These are phyloP conservation scores for Mycocentrospora acerina DNA, from an alignment of 2,329 filamentous ascomycete genomes.

Conservation along the genomic window DNA sequence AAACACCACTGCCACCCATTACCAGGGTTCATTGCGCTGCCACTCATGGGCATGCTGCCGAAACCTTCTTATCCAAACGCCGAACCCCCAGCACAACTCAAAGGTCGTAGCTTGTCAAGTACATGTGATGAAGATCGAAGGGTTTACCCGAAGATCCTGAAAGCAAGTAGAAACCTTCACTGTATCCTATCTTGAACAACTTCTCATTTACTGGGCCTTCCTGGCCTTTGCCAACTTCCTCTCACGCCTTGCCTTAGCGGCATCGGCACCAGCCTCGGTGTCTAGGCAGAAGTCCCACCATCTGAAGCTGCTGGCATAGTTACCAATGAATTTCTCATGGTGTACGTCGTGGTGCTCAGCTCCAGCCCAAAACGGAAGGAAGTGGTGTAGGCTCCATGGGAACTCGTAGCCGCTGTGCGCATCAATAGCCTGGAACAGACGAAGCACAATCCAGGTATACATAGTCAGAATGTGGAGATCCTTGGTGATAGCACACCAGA, in stretches of 20 bases:
- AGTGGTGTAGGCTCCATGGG: constrained; percentile 93
- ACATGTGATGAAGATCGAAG: too few species aligned
- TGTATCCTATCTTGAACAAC: background rate
- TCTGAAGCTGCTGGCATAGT: constrained; percentile 96
- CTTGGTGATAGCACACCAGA: constrained; percentile 79
- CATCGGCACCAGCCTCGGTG: constrained; percentile 89
- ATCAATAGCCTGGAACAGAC: constrained; percentile 96
- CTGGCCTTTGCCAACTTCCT: constrained; percentile 62
- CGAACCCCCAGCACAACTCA: constrained; percentile 8
- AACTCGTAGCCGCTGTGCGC: constrained; percentile 98
- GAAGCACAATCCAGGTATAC: constrained; percentile 93
- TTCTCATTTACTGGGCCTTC: constrained; percentile 54
- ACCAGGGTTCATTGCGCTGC: constrained; percentile 18
- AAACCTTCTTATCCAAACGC: constrained; percentile 26
- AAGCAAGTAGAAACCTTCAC: too few species aligned
- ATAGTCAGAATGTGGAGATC: constrained; percentile 95
- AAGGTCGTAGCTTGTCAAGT: constrained; percentile 1
- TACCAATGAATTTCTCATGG: constrained; percentile 98
- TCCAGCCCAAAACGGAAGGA: constrained; percentile 97
- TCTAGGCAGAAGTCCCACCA: constrained; percentile 98
- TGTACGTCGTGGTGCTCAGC: constrained; percentile 96
- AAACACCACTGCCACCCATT: constrained; percentile 28
- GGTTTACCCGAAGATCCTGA: too few species aligned
- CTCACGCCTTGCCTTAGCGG: constrained; percentile 79
- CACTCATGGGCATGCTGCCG: constrained; percentile 15